phyloP scores from a whole-genome alignment of 768 basidiomycete genomes.

The Leccinellum albellum region DNA sequence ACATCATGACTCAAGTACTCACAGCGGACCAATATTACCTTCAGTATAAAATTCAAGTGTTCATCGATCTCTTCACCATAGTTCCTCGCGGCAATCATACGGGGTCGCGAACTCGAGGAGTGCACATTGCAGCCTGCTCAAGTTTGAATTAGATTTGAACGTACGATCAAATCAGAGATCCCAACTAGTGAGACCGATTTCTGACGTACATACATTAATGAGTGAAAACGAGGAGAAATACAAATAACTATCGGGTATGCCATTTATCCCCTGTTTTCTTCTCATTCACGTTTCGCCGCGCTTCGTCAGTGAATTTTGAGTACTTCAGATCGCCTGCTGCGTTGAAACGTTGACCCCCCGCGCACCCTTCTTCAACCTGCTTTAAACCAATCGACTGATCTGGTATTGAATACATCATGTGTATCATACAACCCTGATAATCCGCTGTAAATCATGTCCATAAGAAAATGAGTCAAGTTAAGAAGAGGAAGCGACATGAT shows the following conservation, averaged over 20 bases:
- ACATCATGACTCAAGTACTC: too few relatives aligned
- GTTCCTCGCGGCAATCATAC: neutral
- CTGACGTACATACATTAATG: neutral
- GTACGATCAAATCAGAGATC: neutral
- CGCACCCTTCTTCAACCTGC: neutral
- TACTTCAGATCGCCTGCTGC: neutral
- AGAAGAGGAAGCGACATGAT: neutral
- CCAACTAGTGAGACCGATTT: too few relatives aligned
- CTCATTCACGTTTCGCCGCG: neutral
- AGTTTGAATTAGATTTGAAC: neutral
- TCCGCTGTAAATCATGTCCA: neutral
- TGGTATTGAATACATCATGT: neutral
- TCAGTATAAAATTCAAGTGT: too few relatives aligned
- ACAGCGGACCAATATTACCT: too few relatives aligned
- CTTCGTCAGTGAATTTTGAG: neutral
- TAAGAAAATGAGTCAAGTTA: neutral
- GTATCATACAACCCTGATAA: slow-evolving; percentile 5
- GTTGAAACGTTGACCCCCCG: neutral
- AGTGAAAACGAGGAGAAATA: neutral
- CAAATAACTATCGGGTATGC: too few relatives aligned
- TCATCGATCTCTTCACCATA: neutral
- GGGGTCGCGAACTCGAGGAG: neutral
- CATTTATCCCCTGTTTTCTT: too few relatives aligned
- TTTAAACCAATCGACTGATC: neutral
- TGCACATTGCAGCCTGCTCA: neutral